phyloP scores from a whole-genome alignment of 805 yeast species.

The Pichia heedii region DNA sequence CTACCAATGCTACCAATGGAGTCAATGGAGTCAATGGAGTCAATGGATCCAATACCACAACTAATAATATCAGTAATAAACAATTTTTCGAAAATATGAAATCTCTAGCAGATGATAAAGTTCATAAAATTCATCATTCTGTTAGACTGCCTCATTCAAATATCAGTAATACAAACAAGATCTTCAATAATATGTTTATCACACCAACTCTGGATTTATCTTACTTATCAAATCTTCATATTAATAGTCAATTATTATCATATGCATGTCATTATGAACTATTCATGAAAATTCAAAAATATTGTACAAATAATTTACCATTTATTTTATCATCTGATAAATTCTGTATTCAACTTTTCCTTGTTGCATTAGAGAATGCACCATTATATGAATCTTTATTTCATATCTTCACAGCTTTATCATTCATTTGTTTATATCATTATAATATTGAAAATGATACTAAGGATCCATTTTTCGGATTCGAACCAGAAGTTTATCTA shows the following conservation, averaged over 20 bases:
- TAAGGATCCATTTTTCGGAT: slow-evolving; percentile 4
- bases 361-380: background rate
- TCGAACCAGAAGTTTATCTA: slow-evolving; percentile 11
- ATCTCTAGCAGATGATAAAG: background rate
- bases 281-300: slow-evolving; percentile 2
- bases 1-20: no score
- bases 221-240: background rate
- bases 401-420: slow-evolving; percentile 10
- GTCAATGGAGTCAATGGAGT: no score
- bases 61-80: background rate
- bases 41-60: no score
- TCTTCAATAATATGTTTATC: slow-evolving; percentile 3
- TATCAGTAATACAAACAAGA: background rate
- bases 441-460: background rate
- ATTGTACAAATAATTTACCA: slow-evolving; percentile 6
- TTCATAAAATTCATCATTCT: background rate
- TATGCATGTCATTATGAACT: slow-evolving; percentile 9
- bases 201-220: slow-evolving; percentile 4
- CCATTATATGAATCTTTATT: slow-evolving; percentile 7
- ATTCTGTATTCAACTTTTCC: background rate
- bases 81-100: background rate
- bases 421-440: slow-evolving; percentile 12
- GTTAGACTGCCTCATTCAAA: background rate
- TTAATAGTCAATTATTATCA: slow-evolving; percentile 3
- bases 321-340: slow-evolving; percentile 4